These are phyloP conservation scores for Hanseniaspora mollemarum DNA, from an alignment of 805 yeast species.

Conservation along the genomic window DNA sequence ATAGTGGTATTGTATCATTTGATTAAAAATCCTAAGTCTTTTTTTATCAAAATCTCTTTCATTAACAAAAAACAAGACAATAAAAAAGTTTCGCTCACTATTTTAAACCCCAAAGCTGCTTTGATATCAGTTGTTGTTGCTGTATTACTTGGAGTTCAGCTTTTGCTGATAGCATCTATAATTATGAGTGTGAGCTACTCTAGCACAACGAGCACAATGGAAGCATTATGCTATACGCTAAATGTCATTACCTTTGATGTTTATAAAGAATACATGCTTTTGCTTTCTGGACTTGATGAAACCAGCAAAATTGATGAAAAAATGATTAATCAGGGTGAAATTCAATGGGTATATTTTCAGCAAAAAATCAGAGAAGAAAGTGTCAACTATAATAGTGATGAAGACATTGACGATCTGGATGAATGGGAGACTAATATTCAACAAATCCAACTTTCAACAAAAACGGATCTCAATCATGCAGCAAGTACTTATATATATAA, in stretches of 20 bases:
- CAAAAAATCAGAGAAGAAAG: not conserved
- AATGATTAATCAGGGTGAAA: not conserved
- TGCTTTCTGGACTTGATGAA: conserved; percentile 3
- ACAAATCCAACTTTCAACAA: not conserved
- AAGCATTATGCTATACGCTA: not conserved
- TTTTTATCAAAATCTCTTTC: not conserved
- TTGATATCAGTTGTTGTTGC: not conserved
- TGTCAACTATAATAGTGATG: not conserved
- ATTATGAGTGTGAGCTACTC: not conserved
- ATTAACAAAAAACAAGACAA: not conserved
- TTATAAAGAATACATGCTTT: conserved; percentile 3
- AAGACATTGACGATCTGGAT: conserved; percentile 6
- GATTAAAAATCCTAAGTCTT: not conserved
- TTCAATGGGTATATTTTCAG: not conserved
- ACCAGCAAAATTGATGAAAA: conserved; percentile 3
- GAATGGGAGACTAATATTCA: not conserved
- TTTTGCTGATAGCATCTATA: not conserved
- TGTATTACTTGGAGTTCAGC: not conserved
- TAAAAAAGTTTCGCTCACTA: not conserved
- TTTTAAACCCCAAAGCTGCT: conserved; percentile 9
- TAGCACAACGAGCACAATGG: not conserved
- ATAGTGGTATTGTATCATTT: not conserved
- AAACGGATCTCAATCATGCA: not conserved
- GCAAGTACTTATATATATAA: not conserved
- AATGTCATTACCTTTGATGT: not conserved